Evolutionary conservation across 306 rosid genomes (phyloP).

Genomic region (Vicia sativa): DNA sequence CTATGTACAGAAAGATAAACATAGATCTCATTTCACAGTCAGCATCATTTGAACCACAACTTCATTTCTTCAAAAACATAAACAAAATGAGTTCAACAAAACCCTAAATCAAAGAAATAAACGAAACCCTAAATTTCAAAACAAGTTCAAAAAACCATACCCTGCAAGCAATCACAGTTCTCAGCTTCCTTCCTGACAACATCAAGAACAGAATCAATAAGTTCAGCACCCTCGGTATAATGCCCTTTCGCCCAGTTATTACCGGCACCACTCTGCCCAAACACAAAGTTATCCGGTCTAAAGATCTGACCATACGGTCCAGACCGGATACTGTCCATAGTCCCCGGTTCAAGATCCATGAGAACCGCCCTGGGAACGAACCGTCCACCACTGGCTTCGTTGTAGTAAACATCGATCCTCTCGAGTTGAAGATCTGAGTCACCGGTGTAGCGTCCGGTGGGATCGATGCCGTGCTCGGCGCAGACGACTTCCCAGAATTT

Average conservation of each 20-base stretch:
- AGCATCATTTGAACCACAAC: not conserved
- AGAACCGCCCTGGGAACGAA: constrained; percentile 3
- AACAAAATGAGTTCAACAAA: not conserved
- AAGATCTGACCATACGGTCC: constrained; percentile 22
- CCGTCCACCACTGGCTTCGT: constrained; percentile 1
- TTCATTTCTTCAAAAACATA: not conserved
- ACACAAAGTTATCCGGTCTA: constrained; percentile 23
- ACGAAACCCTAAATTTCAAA: not conserved
- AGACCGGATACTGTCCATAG: constrained; percentile 25
- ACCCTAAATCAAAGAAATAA: not conserved
- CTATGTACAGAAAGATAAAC: no score
- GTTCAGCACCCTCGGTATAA: constrained; percentile 12
- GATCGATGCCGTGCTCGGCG: constrained; percentile 17
- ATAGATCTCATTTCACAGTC: not conserved
- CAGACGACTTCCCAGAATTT: constrained; percentile 19
- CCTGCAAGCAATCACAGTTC: constrained; percentile 24
- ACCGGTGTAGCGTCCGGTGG: not conserved
- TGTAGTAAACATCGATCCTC: constrained; percentile 14
- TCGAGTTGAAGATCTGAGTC: constrained; percentile 18
- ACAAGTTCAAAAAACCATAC: not conserved
- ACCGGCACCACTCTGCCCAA: constrained; percentile 21
- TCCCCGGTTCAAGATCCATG: constrained; percentile 23
- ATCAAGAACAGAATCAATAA: constrained; percentile 21
- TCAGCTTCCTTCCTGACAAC: constrained; percentile 20
- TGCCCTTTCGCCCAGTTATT: constrained; percentile 18